Conservation (phyloP, 225 moss, liverwort and hornwort genomes). For the Marchantia polymorpha region DNA sequence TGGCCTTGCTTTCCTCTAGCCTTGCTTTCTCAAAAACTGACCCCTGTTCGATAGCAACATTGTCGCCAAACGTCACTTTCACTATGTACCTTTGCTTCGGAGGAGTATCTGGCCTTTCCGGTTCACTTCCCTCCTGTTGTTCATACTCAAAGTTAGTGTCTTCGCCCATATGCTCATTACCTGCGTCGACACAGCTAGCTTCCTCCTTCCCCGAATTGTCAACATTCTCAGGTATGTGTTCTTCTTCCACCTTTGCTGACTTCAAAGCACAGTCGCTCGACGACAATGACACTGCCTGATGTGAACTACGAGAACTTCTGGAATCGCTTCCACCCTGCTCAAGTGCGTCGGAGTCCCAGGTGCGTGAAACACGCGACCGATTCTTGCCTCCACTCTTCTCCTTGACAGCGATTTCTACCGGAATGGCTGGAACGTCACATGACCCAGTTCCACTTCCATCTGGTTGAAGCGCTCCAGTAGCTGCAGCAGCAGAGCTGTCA, state of each 20-base stretch:
- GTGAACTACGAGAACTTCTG: background rate
- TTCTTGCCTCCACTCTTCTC: background rate
- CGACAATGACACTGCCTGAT: background rate
- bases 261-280: background rate
- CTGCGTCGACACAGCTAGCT: background rate
- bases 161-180: background rate
- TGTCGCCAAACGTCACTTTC: constrained; percentile 7
- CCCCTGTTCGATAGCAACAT: background rate
- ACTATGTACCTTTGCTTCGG: background rate
- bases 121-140: background rate
- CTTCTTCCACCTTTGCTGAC: background rate
- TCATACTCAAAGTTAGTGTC: background rate
- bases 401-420: background rate
- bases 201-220: background rate
- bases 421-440: no score
- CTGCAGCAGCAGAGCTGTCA: background rate
- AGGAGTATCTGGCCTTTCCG: background rate
- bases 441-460: background rate
- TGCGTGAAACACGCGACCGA: background rate
- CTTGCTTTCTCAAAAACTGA: background rate
- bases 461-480: background rate
- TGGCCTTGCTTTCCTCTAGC: background rate
- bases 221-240: background rate
- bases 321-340: background rate
- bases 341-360: background rate